Evolutionary conservation across 305 asterid genomes (phyloP).

Genomic region (Rubia peregrina): DNA sequence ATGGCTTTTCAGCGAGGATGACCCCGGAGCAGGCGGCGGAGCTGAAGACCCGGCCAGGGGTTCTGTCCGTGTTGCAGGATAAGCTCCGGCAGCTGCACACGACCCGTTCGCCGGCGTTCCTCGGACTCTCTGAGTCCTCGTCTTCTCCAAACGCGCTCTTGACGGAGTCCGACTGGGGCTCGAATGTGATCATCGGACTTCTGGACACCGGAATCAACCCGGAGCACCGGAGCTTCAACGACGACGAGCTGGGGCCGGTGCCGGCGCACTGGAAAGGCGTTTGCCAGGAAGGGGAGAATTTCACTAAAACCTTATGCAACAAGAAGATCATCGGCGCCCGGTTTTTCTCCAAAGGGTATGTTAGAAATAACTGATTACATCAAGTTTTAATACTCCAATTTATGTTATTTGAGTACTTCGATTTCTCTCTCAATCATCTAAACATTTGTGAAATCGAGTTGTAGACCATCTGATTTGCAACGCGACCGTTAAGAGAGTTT

Average conservation of each 20-base stretch:
- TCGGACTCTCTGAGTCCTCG: conserved; percentile 33
- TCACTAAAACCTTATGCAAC: conserved; percentile 48
- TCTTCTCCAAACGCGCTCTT: conserved; percentile 31
- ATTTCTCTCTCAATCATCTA: too few relatives aligned
- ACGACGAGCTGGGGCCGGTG: conserved; percentile 52
- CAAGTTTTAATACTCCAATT: too few relatives aligned
- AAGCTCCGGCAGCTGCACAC: conserved; percentile 55
- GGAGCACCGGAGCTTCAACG: conserved; percentile 59
- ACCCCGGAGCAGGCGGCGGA: conserved; percentile 40
- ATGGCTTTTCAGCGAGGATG: conserved; percentile 64
- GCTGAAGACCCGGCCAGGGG: conserved; percentile 35
- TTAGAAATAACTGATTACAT: too few relatives aligned
- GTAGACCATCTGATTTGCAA: too few relatives aligned
- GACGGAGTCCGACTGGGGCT: conserved; percentile 54
- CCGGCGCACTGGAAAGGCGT: conserved; percentile 70
- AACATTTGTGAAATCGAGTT: too few relatives aligned
- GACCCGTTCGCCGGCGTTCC: conserved; percentile 63
- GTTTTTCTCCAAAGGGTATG: conserved; percentile 46
- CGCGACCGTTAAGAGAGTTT: too few relatives aligned
- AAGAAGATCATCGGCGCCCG: conserved; percentile 66
- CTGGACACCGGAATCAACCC: conserved; percentile 83
- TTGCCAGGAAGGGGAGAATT: conserved; percentile 45
- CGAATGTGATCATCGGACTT: conserved; percentile 57
- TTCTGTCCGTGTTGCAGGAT: conserved; percentile 59
- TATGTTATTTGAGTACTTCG: too few relatives aligned